Conservation (phyloP, 2,329 filamentous ascomycete genomes). For the Phaeosphaeriaceae sp. region DNA sequence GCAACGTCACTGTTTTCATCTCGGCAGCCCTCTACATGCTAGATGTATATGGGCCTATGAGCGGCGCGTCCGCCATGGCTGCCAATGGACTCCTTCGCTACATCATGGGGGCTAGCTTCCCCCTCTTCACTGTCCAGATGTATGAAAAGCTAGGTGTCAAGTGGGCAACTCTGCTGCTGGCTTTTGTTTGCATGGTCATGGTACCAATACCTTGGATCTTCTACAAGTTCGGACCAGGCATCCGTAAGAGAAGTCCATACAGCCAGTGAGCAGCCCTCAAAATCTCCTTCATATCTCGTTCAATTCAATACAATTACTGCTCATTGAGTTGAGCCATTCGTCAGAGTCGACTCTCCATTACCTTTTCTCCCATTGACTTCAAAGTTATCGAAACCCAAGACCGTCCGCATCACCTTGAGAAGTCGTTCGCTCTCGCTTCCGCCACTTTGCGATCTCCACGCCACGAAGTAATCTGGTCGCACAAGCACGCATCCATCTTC, state of each 20-base stretch:
- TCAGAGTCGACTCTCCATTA: background rate
- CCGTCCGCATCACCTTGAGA: conserved; percentile 24
- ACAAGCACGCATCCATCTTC: conserved; percentile 66
- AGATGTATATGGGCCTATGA: conserved; percentile 67
- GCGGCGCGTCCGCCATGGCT: conserved; percentile 73
- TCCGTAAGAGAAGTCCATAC: conserved; percentile 29
- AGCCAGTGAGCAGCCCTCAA: background rate
- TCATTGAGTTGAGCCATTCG: background rate
- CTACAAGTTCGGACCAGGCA: conserved; percentile 29
- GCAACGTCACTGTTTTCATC: conserved; percentile 54
- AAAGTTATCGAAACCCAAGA: conserved; percentile 9
- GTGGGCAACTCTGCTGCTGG: conserved; percentile 50
- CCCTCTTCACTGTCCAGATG: conserved; percentile 47
- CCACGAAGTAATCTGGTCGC: conserved; percentile 66
- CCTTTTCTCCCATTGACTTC: background rate
- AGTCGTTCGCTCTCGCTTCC: conserved; percentile 29
- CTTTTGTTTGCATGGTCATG: conserved; percentile 44
- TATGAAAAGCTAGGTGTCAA: conserved; percentile 40
- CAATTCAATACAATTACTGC: background rate
- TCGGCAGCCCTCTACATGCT: conserved; percentile 42
- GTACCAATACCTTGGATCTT: conserved; percentile 33
- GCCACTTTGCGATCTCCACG: conserved; percentile 54
- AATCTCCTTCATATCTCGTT: background rate
- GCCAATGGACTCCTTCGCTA: conserved; percentile 55
- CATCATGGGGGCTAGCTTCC: conserved; percentile 41